Conservation (phyloP, 148 eudicot genomes). For the Rhododendron kiyosumense region DNA sequence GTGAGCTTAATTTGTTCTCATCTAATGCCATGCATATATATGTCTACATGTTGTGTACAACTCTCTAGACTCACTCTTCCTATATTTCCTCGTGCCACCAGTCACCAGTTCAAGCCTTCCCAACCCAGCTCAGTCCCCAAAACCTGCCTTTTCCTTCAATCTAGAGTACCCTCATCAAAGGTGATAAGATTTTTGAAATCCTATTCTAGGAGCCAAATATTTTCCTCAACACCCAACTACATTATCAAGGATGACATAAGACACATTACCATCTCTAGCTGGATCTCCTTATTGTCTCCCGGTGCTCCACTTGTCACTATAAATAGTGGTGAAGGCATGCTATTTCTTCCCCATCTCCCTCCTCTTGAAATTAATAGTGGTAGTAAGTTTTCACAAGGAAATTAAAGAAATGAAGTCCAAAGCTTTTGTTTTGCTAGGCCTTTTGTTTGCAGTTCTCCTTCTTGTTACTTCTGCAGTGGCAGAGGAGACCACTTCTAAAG, state of each 20-base stretch:
- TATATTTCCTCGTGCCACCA: background rate
- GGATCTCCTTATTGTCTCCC: background rate
- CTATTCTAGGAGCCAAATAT: background rate
- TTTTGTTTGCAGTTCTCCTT: conserved; percentile 15
- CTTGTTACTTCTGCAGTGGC: background rate
- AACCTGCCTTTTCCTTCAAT: background rate
- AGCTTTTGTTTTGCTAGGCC: conserved; percentile 15
- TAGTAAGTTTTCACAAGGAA: background rate
- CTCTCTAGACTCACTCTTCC: background rate
- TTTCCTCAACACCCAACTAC: conserved; percentile 7
- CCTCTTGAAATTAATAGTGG: background rate
- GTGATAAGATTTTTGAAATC: background rate
- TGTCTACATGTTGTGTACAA: background rate
- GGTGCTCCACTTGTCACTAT: background rate
- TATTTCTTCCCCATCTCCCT: background rate
- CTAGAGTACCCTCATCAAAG: background rate
- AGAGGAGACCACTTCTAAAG: conserved; percentile 6
- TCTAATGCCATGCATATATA: background rate
- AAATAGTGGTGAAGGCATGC: background rate
- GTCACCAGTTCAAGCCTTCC: conserved; percentile 1
- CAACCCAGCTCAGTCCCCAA: background rate
- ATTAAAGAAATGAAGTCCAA: conserved; percentile 14
- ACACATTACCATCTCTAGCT: background rate
- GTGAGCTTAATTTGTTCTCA: background rate
- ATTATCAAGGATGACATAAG: background rate